Evolutionary conservation across 257 asterid species (phyloP), one percentile per base, ranked within the genome.

Genomic region (Solanum clarkiae): DNA sequence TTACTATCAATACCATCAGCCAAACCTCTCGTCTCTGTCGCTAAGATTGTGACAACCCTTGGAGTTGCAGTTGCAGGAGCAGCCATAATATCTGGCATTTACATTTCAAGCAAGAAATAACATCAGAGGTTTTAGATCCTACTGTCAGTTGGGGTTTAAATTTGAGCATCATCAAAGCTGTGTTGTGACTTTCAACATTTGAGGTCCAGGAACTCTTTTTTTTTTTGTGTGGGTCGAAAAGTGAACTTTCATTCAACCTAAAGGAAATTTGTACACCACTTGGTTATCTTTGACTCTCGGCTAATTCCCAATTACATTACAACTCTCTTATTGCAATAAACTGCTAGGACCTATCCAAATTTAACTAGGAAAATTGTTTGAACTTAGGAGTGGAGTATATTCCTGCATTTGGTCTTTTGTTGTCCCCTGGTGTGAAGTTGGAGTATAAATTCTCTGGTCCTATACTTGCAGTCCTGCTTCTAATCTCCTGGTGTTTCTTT

Each of bases 41-140:
- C 85, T 55, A 93, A 90, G 87, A 87, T 94, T 70, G 62, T 93
- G 65, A 84, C 89, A 42, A 81, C 93, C 11, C 22, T 93, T 83
- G 99, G 99, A 85, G 94, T 91, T 82, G 88, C 98, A 69, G 93
- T 91, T 85, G 95, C 94, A 1, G 99, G 99, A 55, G 91, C 88
- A 36, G 94, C 97, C 80, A 89, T 95, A 32, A 32, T 90, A 71
- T 91, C 93, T 36, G 94, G 97, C 85, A 87, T 95, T 63, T 95
- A 95, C 86, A 80, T 94, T 59, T 93, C 97, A 40, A 69, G 87
- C 92, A 92, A 89, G 94, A 95, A 95, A 88, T 95, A 90, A 88
- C 26, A 26, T 53, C 26, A 79, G 17, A 26, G 63, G 26, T 77
- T 29, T 75, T 57, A 51, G 63, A 26, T 79, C 16, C 18, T 26